A percentile compares a stretch with the other conserved stretches of the same genome.
Evolutionary conservation across 176 grass and related monocot species (phyloP).

Genomic region (Chloris gayana): DNA sequence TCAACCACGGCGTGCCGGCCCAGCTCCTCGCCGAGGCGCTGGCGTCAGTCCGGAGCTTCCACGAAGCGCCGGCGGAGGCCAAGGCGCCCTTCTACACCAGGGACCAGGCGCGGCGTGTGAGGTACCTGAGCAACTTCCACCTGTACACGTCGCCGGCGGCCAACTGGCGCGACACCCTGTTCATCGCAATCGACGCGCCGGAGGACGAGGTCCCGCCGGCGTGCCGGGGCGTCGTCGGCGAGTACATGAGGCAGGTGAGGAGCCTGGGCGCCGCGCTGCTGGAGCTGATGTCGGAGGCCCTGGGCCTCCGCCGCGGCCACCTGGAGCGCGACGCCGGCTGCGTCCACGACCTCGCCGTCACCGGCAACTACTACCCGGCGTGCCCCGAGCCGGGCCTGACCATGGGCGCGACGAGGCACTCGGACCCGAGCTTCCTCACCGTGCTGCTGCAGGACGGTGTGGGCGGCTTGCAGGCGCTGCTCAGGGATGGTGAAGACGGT

Average conservation of each 20-base stretch:
- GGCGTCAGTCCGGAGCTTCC: conserved; percentile 28
- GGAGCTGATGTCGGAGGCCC: conserved; percentile 49
- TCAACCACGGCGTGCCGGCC: not conserved
- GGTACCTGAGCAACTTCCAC: conserved; percentile 39
- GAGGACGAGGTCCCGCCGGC: conserved; percentile 40
- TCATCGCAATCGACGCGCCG: not conserved
- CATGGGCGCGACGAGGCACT: conserved; percentile 34
- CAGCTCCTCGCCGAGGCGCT: conserved; percentile 46
- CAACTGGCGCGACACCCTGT: no score
- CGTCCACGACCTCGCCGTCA: conserved; percentile 7
- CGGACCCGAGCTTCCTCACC: conserved; percentile 45
- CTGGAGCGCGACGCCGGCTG: conserved; percentile 35
- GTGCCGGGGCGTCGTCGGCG: conserved; percentile 24
- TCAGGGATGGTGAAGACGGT: not conserved
- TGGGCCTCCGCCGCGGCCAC: conserved; percentile 26
- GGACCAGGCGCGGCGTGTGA: conserved; percentile 21
- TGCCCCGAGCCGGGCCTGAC: conserved; percentile 49
- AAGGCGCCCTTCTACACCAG: conserved; percentile 52
- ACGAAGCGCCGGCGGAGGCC: conserved; percentile 41
- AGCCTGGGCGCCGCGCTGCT: conserved; percentile 34
- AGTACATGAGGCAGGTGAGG: conserved; percentile 26
- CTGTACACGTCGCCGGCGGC: no score
- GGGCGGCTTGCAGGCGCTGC: conserved; percentile 46
- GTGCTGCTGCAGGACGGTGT: conserved; percentile 55
- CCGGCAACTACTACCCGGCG: conserved; percentile 49